Conservation (phyloP, 768 basidiomycete genomes). For the Suillus plorans region DNA sequence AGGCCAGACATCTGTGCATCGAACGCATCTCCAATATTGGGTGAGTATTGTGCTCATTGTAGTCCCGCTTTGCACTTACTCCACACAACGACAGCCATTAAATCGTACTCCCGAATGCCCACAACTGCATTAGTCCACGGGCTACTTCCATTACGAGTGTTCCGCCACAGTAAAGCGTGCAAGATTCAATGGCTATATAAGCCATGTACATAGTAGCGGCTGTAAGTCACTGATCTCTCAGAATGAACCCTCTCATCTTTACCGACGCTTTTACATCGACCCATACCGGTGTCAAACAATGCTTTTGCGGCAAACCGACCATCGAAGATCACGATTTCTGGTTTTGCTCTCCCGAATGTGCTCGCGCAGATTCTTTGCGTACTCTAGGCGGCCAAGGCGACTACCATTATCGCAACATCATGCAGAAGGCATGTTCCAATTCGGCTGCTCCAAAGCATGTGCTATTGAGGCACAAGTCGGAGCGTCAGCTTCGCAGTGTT, state of each 20-base stretch:
- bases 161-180: neutral
- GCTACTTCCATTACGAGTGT: neutral
- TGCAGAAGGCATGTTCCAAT: slow-evolving; percentile 16
- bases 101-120: neutral
- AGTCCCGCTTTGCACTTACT: neutral
- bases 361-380: slow-evolving; percentile 26
- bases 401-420: slow-evolving; percentile 26
- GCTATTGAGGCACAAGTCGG: slow-evolving; percentile 15
- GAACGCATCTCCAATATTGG: neutral
- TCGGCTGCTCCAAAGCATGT: slow-evolving; percentile 5
- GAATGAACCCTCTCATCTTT: neutral
- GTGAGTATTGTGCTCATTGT: neutral
- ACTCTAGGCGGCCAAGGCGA: slow-evolving; percentile 18
- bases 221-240: neutral
- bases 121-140: neutral
- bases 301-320: slow-evolving; percentile 27
- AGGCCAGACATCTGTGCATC: neutral
- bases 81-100: neutral
- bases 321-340: slow-evolving; percentile 25
- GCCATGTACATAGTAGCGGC: neutral
- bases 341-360: slow-evolving; percentile 29
- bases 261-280: slow-evolving; percentile 12
- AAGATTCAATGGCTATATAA: neutral
- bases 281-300: slow-evolving; percentile 11
- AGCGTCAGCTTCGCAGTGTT: slow-evolving; percentile 1